Percentiles rank a stretch among this genome's conserved stretches.
Evolutionary conservation across 305 asterid genomes (phyloP).

Genomic region (Rubia peregrina): DNA sequence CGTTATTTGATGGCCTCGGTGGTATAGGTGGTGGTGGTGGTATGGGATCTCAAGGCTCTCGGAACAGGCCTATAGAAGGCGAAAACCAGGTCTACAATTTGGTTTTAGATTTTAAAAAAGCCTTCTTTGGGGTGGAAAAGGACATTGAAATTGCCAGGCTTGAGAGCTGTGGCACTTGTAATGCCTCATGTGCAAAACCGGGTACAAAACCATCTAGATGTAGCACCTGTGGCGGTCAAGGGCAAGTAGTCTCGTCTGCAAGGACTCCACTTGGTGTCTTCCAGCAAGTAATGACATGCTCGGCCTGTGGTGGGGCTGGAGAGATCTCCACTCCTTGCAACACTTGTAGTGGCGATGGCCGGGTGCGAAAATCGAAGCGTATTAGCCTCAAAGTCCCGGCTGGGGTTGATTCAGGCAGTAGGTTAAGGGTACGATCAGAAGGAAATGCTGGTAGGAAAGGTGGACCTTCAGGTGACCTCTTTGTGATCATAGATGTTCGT

Average conservation of each 20-base stretch:
- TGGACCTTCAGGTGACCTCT: conserved; percentile 87
- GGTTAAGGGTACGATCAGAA: conserved; percentile 78
- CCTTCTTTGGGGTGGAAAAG: conserved; percentile 84
- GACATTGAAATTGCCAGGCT: conserved; percentile 89
- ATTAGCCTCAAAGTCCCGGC: conserved; percentile 90
- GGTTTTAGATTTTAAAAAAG: conserved; percentile 79
- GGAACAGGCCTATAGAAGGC: conserved; percentile 77
- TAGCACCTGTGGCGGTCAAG: conserved; percentile 85
- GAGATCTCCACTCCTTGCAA: conserved; percentile 77
- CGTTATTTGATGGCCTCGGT: conserved; percentile 80
- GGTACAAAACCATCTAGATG: conserved; percentile 69
- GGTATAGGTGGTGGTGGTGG: conserved; percentile 77
- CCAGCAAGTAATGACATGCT: conserved; percentile 90
- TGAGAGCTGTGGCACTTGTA: conserved; percentile 78
- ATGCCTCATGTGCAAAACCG: conserved; percentile 87
- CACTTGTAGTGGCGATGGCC: conserved; percentile 82
- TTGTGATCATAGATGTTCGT: conserved; percentile 66
- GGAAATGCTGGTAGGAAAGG: conserved; percentile 89
- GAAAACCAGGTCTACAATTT: conserved; percentile 84
- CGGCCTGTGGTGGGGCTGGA: conserved; percentile 74
- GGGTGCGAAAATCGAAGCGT: conserved; percentile 76
- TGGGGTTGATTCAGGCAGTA: conserved; percentile 85
- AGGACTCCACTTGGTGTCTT: conserved; percentile 90
- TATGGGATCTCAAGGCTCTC: conserved; percentile 68
- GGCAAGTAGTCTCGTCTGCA: conserved; percentile 80